Conservation (phyloP, 495 filamentous ascomycete genomes). For the Talaromyces trachyspermus region DNA sequence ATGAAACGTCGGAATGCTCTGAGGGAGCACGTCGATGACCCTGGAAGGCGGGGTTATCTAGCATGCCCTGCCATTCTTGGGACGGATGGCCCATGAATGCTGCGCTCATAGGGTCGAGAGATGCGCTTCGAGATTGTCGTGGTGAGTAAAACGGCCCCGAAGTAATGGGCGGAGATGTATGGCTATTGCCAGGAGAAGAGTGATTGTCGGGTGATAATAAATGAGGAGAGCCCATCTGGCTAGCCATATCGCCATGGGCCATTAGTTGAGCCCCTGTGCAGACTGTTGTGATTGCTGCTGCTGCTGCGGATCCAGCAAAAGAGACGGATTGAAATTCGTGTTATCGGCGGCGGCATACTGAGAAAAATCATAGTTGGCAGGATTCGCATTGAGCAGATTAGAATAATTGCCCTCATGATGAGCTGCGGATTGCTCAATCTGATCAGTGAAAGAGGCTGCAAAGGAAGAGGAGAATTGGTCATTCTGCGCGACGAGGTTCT, state of each 20-base stretch:
- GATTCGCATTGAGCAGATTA: conserved; percentile 30
- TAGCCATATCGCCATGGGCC: conserved; percentile 60
- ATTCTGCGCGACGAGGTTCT: conserved; percentile 27
- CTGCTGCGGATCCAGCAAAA: conserved; percentile 41
- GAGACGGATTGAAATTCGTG: conserved; percentile 28
- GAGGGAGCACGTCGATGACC: conserved; percentile 77
- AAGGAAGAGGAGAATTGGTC: conserved; percentile 34
- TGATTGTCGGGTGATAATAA: conserved; percentile 58
- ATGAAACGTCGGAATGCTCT: conserved; percentile 82
- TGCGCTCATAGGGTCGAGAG: conserved; percentile 72
- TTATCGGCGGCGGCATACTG: conserved; percentile 31
- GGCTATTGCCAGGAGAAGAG: conserved; percentile 37
- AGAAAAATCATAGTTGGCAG: conserved; percentile 32
- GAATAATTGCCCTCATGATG: conserved; percentile 35
- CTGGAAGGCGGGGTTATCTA: conserved; percentile 57
- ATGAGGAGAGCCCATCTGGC: conserved; percentile 64
- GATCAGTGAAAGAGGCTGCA: conserved; percentile 27
- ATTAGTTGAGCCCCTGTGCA: conserved; percentile 29
- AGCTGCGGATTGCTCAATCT: conserved; percentile 25
- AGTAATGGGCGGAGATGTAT: conserved; percentile 43
- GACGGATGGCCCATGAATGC: conserved; percentile 54
- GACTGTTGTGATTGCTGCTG: conserved; percentile 29
- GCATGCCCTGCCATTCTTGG: conserved; percentile 62
- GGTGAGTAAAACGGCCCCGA: conserved; percentile 52
- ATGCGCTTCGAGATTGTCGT: conserved; percentile 69